A percentile compares a stretch with the other conserved stretches of the same genome.
phyloP scores from a whole-genome alignment of 768 basidiomycete genomes.

The Tricholoma flavovirens region DNA sequence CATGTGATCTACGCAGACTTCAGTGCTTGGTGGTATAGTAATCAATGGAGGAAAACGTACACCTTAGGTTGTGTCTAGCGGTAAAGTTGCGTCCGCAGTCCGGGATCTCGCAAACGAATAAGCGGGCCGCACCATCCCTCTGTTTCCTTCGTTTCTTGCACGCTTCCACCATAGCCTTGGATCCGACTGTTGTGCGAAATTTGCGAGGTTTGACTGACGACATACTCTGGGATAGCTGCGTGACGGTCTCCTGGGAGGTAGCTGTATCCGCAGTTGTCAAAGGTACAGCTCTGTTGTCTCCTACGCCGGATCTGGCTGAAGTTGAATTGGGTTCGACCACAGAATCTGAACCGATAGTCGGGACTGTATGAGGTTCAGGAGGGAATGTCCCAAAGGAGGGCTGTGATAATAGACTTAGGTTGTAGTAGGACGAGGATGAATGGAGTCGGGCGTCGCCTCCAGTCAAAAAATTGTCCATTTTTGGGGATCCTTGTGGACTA shows the following conservation, averaged over 20 bases:
- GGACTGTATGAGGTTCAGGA: background rate
- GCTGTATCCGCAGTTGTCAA: background rate
- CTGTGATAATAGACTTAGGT: background rate
- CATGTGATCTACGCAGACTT: background rate
- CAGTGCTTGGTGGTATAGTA: background rate
- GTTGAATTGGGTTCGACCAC: background rate
- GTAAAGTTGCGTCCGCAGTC: background rate
- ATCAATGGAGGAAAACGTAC: background rate
- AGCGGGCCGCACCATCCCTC: background rate
- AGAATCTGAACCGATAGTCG: background rate
- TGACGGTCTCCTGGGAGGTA: background rate
- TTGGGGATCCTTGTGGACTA: background rate
- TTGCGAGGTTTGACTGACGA: background rate
- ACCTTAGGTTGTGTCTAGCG: background rate
- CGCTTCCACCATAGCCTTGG: background rate
- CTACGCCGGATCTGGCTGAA: background rate
- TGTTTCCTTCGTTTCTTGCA: background rate
- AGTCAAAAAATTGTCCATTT: background rate
- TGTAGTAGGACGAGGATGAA: background rate
- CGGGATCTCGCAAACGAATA: background rate
- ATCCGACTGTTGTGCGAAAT: background rate
- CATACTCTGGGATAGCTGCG: background rate
- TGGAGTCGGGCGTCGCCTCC: background rate
- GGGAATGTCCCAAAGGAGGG: background rate
- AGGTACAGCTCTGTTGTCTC: background rate